Evolutionary conservation across 2,329 filamentous ascomycete species (phyloP).

Genomic region (Xylariaceae sp.): DNA sequence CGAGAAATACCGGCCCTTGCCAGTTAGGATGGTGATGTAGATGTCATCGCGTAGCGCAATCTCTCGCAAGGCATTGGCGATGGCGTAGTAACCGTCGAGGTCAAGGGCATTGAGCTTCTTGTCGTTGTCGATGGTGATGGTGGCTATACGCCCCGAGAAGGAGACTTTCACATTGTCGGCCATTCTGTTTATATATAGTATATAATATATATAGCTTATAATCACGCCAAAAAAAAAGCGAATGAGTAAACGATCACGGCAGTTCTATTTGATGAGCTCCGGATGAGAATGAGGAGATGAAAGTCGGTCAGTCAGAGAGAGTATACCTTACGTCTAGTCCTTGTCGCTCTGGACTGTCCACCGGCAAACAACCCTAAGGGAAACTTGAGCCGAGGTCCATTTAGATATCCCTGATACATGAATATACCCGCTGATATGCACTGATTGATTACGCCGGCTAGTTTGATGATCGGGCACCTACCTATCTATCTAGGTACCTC

Average conservation of each 20-base stretch:
- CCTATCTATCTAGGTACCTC: too few relatives aligned
- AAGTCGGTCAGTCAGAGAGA: too few relatives aligned
- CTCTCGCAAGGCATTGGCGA: slow-evolving; percentile 68
- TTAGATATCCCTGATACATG: not conserved
- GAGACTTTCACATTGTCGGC: slow-evolving; percentile 47
- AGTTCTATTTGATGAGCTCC: too few relatives aligned
- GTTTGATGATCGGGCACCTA: too few relatives aligned
- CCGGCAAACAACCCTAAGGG: too few relatives aligned
- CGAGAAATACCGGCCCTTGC: slow-evolving; percentile 79
- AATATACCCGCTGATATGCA: not conserved
- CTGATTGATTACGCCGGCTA: too few relatives aligned
- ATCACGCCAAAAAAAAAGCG: too few relatives aligned
- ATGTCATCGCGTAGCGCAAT: slow-evolving; percentile 75
- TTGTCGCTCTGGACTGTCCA: too few relatives aligned
- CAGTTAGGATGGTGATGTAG: slow-evolving; percentile 77
- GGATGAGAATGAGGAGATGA: too few relatives aligned
- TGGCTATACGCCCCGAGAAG: slow-evolving; percentile 65
- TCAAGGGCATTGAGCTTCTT: slow-evolving; percentile 83
- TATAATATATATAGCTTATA: too few relatives aligned
- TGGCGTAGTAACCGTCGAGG: slow-evolving; percentile 67
- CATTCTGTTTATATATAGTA: slow-evolving; percentile 26
- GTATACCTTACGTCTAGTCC: too few relatives aligned
- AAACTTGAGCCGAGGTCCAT: not conserved
- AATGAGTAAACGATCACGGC: too few relatives aligned
- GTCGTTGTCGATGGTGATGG: slow-evolving; percentile 79